These are phyloP conservation scores for Vaccinium darrowii DNA, from an alignment of 148 eudicot species.

Conservation along the genomic window DNA sequence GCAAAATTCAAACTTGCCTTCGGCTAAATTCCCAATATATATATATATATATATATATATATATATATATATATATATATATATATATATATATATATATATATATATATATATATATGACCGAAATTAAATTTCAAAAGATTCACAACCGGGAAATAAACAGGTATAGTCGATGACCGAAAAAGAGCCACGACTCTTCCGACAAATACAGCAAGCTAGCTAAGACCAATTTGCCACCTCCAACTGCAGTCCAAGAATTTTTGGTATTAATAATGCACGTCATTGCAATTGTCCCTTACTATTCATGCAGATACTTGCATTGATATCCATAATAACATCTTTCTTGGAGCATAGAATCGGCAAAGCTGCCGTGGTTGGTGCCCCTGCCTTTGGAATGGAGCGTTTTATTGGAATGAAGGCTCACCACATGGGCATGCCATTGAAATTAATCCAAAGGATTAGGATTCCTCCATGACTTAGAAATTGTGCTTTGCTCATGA, in stretches of 20 bases:
- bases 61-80: no score
- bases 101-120: no score
- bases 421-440: not conserved
- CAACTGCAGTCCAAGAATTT: not conserved
- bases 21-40: not conserved
- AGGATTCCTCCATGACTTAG: not conserved
- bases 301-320: conserved; percentile 47
- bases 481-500: not conserved
- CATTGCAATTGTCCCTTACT: not conserved
- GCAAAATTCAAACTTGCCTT: not conserved
- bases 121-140: no score
- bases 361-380: conserved; percentile 31
- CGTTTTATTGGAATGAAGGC: not conserved
- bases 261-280: not conserved
- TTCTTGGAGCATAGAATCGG: conserved; percentile 36
- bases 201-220: conserved; percentile 13
- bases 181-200: not conserved
- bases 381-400: conserved; percentile 7
- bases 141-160: not conserved
- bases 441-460: not conserved
- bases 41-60: no score
- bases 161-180: not conserved
- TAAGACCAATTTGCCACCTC: not conserved
- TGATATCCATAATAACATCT: conserved; percentile 42
- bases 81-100: no score